phyloP scores from a whole-genome alignment of 2,329 filamentous ascomycete genomes.

The Metarhizium guizhouense region DNA sequence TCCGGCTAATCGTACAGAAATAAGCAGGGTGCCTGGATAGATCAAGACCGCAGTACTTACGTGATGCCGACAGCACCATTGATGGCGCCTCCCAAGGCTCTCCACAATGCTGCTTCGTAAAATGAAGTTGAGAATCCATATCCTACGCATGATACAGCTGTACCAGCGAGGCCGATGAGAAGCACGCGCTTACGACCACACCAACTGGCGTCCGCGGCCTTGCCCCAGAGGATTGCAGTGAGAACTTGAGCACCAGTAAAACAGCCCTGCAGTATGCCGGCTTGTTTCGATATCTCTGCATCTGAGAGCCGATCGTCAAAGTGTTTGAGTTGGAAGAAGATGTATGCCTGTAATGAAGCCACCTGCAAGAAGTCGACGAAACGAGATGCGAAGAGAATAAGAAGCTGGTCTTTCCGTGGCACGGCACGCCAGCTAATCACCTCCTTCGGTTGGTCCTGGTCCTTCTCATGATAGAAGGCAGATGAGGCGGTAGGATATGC shows the following conservation, averaged over 20 bases:
- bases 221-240: slow-evolving; percentile 66
- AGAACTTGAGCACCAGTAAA: slow-evolving; percentile 68
- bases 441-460: slow-evolving; percentile 13
- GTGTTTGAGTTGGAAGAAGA: slow-evolving; percentile 67
- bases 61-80: slow-evolving; percentile 42
- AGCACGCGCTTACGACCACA: slow-evolving; percentile 61
- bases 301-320: slow-evolving; percentile 48
- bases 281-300: slow-evolving; percentile 53
- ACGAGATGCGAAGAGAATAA: slow-evolving; percentile 60
- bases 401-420: slow-evolving; percentile 61
- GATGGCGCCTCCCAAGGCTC: slow-evolving; percentile 52
- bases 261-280: slow-evolving; percentile 59
- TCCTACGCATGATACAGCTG: slow-evolving; percentile 57
- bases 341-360: slow-evolving; percentile 59
- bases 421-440: slow-evolving; percentile 58
- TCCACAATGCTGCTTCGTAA: slow-evolving; percentile 53
- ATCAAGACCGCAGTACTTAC: slow-evolving; percentile 19
- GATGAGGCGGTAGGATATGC: neutral
- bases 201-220: slow-evolving; percentile 49
- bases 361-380: slow-evolving; percentile 67
- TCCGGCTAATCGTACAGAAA: slow-evolving; percentile 23
- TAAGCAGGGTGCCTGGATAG: neutral
- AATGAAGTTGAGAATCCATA: slow-evolving; percentile 66
- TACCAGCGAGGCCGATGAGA: slow-evolving; percentile 60
- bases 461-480: neutral